Conservation (phyloP, 2,329 filamentous ascomycete species). For the Grosmannia penicillata region DNA sequence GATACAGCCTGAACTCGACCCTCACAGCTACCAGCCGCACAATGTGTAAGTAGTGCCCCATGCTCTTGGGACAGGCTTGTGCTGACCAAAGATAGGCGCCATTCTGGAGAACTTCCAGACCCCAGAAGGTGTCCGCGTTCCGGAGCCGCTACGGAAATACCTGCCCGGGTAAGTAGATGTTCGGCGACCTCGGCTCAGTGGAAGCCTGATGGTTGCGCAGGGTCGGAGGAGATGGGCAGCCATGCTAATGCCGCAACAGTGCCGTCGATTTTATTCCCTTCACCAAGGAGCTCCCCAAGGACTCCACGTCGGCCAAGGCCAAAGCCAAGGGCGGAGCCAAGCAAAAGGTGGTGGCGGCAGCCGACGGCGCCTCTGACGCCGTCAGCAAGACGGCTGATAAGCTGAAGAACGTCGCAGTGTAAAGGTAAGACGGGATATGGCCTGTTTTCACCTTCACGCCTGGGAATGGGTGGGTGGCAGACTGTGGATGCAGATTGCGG, state of each 20-base stretch:
- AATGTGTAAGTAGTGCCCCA: slow-evolving; percentile 8
- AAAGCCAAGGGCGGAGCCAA: slow-evolving; percentile 12
- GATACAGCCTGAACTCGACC: slow-evolving; percentile 47
- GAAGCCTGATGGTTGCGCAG: no score
- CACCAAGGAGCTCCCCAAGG: slow-evolving; percentile 70
- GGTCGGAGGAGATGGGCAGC: no score
- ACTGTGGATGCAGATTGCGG: no score
- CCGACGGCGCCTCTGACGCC: slow-evolving; percentile 8
- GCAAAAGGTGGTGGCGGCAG: slow-evolving; percentile 11
- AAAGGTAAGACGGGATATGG: slow-evolving; percentile 1
- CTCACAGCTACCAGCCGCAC: slow-evolving; percentile 33
- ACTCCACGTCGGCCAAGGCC: slow-evolving; percentile 21
- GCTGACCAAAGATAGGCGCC: slow-evolving; percentile 9
- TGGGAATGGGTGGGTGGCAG: slow-evolving; percentile 2
- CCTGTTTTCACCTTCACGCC: not conserved
- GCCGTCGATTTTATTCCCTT: slow-evolving; percentile 82
- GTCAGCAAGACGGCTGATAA: slow-evolving; percentile 14
- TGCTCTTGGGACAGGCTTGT: not conserved
- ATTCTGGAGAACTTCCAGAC: slow-evolving; percentile 96
- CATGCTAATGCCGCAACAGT: slow-evolving; percentile 2
- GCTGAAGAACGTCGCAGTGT: slow-evolving; percentile 15
- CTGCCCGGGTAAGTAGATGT: slow-evolving; percentile 48
- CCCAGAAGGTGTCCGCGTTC: slow-evolving; percentile 67
- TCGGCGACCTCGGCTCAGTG: no score
- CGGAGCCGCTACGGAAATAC: slow-evolving; percentile 74